Percentiles rank a stretch among this genome's conserved stretches.
Conservation (phyloP, 2,329 filamentous ascomycete genomes). For the Akanthomyces uredinophilus region DNA sequence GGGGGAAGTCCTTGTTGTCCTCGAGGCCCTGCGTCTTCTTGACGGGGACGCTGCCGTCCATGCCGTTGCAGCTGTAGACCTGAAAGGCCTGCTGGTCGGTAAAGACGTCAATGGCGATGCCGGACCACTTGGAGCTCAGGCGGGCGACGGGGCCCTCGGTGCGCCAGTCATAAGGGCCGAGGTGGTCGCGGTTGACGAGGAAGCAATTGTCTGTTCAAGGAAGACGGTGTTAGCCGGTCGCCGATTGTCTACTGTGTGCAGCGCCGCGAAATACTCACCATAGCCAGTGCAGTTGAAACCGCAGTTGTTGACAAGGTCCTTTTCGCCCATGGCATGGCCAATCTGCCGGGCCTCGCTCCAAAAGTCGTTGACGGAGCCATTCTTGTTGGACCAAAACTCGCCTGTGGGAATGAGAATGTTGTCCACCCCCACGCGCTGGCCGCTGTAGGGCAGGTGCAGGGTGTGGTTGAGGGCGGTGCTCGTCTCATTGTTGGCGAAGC, state of each 20-base stretch:
- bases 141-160: slow-evolving; percentile 55
- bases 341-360: slow-evolving; percentile 79
- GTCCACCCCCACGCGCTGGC: slow-evolving; percentile 63
- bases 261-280: slow-evolving; percentile 43
- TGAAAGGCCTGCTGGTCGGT: slow-evolving; percentile 85
- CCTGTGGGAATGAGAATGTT: slow-evolving; percentile 71
- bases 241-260: not conserved
- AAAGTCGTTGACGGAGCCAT: slow-evolving; percentile 70
- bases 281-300: slow-evolving; percentile 80
- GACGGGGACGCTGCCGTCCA: slow-evolving; percentile 65
- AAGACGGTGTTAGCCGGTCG: slow-evolving; percentile 12
- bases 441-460: slow-evolving; percentile 66
- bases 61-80: slow-evolving; percentile 75
- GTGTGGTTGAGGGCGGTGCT: slow-evolving; percentile 63
- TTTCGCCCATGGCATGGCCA: slow-evolving; percentile 60
- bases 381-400: slow-evolving; percentile 63
- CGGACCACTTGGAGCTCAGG: slow-evolving; percentile 68
- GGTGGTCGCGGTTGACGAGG: slow-evolving; percentile 57
- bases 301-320: slow-evolving; percentile 66
- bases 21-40: slow-evolving; percentile 66
- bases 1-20: slow-evolving; percentile 48
- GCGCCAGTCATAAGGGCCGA: slow-evolving; percentile 59
- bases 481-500: slow-evolving; percentile 68
- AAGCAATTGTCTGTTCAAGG: slow-evolving; percentile 57
- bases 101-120: slow-evolving; percentile 76